Base-by-base conservation (phyloP, 805 yeast genomes). In the Priceomyces haplophilus region DNA sequence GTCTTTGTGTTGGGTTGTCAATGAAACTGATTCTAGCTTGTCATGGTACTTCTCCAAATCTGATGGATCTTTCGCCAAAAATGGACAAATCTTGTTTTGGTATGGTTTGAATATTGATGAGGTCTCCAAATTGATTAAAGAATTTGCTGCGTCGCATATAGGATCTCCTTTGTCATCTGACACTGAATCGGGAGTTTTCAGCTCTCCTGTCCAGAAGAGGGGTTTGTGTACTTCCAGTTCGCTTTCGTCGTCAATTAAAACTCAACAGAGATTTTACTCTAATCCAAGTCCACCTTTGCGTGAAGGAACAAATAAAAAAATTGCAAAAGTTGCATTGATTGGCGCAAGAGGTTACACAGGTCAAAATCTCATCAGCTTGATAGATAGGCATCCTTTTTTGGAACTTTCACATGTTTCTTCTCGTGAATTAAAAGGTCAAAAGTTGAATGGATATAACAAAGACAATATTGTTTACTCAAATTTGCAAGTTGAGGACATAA, bases 281-380 rank as follows among this genome's bases (percentile, higher is more conserved):
- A 82, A 82, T 62, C 86, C 88, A 40, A 82, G 82, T 61, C 88
- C 90, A 11, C 96, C 96, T 10, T 58, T 79, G 35, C 73, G 76
- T 40, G 72, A 75, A 41, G 91, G 88, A 30, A 61, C 77, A 29
- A 85, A 82, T 70, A 73, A 75, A 31, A 62, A 74, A 33, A 75
- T 75, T 47, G 75, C 95, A 17, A 80, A 80, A 52, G 89, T 93
- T 37, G 99, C 97, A 1, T 77, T 93, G 55, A 91, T 93, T 60
- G 99, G 99, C 54, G 99, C 99, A 33, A 84, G 99, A 69, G 99
- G 99, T 23, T 88, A 78, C 69, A 91, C 97, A 15, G 99, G 99
- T 27, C 96, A 87, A 69, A 91, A 91, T 56, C 76, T 93, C 62
- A 88, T 93, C 50, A 78, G 84, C 29, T 74, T 93, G 72, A 85